Conservation (phyloP, 768 basidiomycete genomes). For the Lactarius indigo region DNA sequence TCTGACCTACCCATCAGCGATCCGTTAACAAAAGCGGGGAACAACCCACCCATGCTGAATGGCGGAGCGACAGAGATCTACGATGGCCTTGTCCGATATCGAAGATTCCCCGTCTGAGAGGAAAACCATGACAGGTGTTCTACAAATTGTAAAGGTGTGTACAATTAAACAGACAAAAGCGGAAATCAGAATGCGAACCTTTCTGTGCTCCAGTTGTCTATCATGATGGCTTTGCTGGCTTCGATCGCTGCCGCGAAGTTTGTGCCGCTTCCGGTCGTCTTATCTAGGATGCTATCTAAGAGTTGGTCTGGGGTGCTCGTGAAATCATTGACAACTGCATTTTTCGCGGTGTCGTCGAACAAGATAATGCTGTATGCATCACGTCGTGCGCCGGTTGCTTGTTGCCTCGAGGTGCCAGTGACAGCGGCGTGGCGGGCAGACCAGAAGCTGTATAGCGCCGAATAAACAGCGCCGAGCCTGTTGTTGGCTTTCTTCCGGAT, state of each 20-base stretch:
- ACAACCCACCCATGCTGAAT: conserved; percentile 41
- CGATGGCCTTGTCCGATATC: conserved; percentile 37
- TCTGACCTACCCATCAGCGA: conserved; percentile 30
- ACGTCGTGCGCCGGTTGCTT: conserved; percentile 33
- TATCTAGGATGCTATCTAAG: conserved; percentile 36
- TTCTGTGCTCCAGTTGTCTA: conserved; percentile 48
- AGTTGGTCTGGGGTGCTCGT: conserved; percentile 43
- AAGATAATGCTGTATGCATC: conserved; percentile 57
- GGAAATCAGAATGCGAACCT: conserved; percentile 32
- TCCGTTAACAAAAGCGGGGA: neutral
- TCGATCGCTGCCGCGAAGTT: conserved; percentile 42
- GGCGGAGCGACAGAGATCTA: conserved; percentile 42
- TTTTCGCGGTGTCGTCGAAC: conserved; percentile 34
- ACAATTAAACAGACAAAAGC: neutral
- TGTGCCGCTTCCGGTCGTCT: conserved; percentile 38
- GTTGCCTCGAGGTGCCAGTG: conserved; percentile 29
- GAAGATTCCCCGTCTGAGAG: conserved; percentile 53
- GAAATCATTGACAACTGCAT: conserved; percentile 44
- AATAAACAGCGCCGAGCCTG: conserved; percentile 58
- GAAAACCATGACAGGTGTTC: conserved; percentile 52
- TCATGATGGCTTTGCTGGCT: conserved; percentile 39
- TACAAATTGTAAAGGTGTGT: conserved; percentile 26
- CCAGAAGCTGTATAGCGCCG: conserved; percentile 57
- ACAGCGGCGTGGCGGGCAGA: conserved; percentile 43
- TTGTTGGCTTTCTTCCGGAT: conserved; percentile 42